Percentiles rank a stretch among this genome's conserved stretches.
Conservation (phyloP, 2,329 filamentous ascomycete genomes). For the Aspergillus sp. region DNA sequence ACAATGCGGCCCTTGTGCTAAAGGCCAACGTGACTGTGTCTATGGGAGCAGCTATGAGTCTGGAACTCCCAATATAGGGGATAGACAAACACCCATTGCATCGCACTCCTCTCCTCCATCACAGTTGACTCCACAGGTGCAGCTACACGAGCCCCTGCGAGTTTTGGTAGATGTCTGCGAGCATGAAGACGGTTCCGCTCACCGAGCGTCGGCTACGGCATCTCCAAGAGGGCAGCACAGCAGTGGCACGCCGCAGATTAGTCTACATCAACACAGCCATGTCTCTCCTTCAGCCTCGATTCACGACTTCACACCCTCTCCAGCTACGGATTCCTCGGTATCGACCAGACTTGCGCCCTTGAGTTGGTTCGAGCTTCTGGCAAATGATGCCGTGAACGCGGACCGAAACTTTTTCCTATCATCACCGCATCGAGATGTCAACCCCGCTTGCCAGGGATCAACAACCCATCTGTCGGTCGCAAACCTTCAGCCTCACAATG, state of each 20-base stretch:
- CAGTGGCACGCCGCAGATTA: conserved; percentile 2
- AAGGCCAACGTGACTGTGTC: conserved; percentile 29
- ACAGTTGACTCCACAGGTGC: neutral
- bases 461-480: conserved; percentile 11
- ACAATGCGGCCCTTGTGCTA: conserved; percentile 31
- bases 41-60: conserved; percentile 16
- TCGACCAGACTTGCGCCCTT: conserved; percentile 47
- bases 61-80: neutral
- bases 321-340: conserved; percentile 39
- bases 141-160: conserved; percentile 21
- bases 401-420: conserved; percentile 17
- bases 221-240: conserved; percentile 5
- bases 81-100: neutral
- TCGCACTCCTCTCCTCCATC: neutral
- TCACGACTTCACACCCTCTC: conserved; percentile 22
- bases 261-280: conserved; percentile 4
- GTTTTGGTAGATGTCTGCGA: conserved; percentile 26
- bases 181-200: conserved; percentile 19
- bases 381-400: conserved; percentile 24
- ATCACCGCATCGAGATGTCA: conserved; percentile 22
- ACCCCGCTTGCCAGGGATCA: conserved; percentile 24
- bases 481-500: conserved; percentile 12
- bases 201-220: conserved; percentile 5
- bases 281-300: conserved; percentile 7
- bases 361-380: conserved; percentile 51